Conservation (phyloP, 202 grass and related monocot species). For the Cymbopogon flexuosus region DNA sequence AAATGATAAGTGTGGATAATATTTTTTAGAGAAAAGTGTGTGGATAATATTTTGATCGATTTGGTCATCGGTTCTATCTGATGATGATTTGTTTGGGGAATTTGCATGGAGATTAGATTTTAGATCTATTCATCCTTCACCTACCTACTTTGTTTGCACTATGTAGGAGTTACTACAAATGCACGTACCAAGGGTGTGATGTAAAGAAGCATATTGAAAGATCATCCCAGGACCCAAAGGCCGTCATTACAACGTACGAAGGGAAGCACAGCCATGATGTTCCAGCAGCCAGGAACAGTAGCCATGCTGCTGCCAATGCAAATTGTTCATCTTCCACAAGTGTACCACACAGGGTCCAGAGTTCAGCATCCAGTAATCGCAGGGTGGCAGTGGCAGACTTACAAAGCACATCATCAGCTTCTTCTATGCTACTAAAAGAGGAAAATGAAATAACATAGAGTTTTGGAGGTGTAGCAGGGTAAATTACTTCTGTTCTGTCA, state of each 20-base stretch:
- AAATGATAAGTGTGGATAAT: neutral
- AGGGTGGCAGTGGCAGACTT: constrained; percentile 31
- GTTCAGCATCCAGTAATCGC: constrained; percentile 28
- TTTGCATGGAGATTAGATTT: neutral
- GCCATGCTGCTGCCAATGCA: constrained; percentile 41
- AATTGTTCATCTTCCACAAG: constrained; percentile 38
- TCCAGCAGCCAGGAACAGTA: constrained; percentile 59
- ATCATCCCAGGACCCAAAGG: constrained; percentile 66
- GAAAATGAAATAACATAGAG: constrained; percentile 59
- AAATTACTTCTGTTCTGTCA: constrained; percentile 20
- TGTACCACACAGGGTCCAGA: constrained; percentile 22
- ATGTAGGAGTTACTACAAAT: constrained; percentile 97
- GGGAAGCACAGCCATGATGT: constrained; percentile 91
- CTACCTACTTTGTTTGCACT: neutral
- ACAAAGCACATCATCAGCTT: constrained; percentile 24
- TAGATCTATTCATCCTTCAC: constrained; percentile 8
- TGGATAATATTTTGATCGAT: neutral
- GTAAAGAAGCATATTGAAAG: constrained; percentile 95
- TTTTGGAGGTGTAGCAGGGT: constrained; percentile 19
- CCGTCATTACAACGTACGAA: constrained; percentile 92
- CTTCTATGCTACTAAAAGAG: constrained; percentile 53
- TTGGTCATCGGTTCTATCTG: neutral
- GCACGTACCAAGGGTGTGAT: constrained; percentile 74
- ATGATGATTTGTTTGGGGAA: neutral
- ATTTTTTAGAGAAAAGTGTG: too few relatives aligned